phyloP scores from a whole-genome alignment of 768 basidiomycete species.

The Lactarius indigo region DNA sequence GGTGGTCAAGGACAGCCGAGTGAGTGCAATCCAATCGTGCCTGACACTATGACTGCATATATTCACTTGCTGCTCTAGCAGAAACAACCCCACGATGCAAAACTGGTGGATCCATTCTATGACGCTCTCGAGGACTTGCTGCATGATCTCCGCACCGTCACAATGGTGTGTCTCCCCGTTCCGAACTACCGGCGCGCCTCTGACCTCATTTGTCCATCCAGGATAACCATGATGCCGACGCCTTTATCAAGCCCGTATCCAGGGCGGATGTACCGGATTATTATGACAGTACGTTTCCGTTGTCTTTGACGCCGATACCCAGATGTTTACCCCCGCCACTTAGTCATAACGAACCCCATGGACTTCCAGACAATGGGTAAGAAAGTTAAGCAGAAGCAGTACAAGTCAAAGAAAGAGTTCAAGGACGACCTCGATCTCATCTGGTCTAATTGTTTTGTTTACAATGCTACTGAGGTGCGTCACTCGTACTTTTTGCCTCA shows the following conservation, averaged over 20 bases:
- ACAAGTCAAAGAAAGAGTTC: conserved; percentile 93
- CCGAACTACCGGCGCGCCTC: conserved; percentile 30
- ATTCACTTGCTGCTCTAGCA: conserved; percentile 28
- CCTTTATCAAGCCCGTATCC: conserved; percentile 91
- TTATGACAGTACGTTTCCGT: conserved; percentile 64
- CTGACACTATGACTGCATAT: conserved; percentile 27
- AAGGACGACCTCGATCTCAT: conserved; percentile 93
- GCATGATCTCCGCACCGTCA: conserved; percentile 75
- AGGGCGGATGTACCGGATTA: conserved; percentile 92
- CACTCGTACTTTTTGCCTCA: not conserved
- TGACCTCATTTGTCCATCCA: conserved; percentile 31
- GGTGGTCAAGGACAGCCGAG: conserved; percentile 85
- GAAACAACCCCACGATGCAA: conserved; percentile 53
- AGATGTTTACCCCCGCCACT: not conserved
- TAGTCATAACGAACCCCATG: conserved; percentile 95
- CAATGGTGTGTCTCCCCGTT: conserved; percentile 49
- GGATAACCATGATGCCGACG: conserved; percentile 88
- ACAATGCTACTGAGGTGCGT: conserved; percentile 87
- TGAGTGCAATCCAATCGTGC: conserved; percentile 42
- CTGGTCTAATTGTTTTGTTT: conserved; percentile 92
- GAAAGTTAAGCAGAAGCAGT: conserved; percentile 88
- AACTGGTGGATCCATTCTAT: conserved; percentile 85
- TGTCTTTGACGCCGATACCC: conserved; percentile 1
- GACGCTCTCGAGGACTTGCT: conserved; percentile 90
- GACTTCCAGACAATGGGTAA: conserved; percentile 90